Conservation (phyloP, 345 rosid genomes). For the Trapa incisa region DNA sequence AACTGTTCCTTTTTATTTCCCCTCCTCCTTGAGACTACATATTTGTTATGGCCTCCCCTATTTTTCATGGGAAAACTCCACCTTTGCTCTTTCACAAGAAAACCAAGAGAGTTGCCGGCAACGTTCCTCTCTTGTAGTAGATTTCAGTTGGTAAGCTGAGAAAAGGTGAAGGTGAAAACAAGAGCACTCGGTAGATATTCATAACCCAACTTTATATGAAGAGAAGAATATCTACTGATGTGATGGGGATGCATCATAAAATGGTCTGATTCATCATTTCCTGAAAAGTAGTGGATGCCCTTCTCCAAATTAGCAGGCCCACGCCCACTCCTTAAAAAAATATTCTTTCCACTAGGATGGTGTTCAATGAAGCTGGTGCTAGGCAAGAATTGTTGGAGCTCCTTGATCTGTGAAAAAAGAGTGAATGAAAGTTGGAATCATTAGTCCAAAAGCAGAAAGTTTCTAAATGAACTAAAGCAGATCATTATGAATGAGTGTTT, state of each 20-base stretch:
- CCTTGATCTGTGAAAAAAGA: slow-evolving; percentile 48
- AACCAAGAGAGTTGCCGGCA: slow-evolving; percentile 26
- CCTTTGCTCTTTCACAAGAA: slow-evolving; percentile 5
- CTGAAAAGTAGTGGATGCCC: slow-evolving; percentile 23
- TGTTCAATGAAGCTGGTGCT: slow-evolving; percentile 37
- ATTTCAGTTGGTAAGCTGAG: slow-evolving; percentile 48
- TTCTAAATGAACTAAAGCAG: neutral
- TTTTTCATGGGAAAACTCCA: neutral
- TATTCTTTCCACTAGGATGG: slow-evolving; percentile 34
- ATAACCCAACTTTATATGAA: too few species aligned
- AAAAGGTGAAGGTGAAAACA: neutral
- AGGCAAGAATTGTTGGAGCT: slow-evolving; percentile 62
- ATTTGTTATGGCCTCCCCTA: neutral
- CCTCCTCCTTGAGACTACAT: neutral
- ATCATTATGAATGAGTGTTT: neutral
- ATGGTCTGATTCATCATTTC: slow-evolving; percentile 56
- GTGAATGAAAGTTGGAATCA: neutral
- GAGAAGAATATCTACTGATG: too few species aligned
- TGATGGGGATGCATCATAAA: too few species aligned
- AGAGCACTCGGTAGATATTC: neutral
- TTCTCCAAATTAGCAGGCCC: slow-evolving; percentile 26
- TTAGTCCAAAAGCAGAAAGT: neutral
- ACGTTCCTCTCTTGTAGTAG: slow-evolving; percentile 34
- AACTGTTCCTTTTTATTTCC: neutral
- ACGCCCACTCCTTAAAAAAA: slow-evolving; percentile 20